phyloP scores from a whole-genome alignment of 805 yeast genomes.

The Wickerhamomyces canadensis region DNA sequence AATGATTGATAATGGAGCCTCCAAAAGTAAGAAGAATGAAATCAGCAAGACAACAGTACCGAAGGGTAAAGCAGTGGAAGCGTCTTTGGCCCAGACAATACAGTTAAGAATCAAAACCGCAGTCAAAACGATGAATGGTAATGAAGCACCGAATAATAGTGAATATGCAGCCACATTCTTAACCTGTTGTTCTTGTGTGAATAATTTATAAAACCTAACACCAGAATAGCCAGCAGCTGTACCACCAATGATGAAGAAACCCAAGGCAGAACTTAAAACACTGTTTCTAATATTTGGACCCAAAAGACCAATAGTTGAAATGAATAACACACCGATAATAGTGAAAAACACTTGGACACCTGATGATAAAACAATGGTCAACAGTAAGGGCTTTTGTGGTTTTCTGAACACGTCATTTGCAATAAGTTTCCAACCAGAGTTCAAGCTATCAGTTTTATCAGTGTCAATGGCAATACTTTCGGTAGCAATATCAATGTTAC shows the following conservation, averaged over 20 bases:
- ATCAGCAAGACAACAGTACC: slow-evolving; percentile 62
- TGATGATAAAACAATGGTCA: slow-evolving; percentile 59
- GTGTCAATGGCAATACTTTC: slow-evolving; percentile 21
- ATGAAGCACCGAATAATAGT: slow-evolving; percentile 41
- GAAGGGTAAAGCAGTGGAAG: slow-evolving; percentile 74
- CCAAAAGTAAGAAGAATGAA: slow-evolving; percentile 55
- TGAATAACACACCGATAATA: slow-evolving; percentile 51
- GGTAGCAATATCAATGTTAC: slow-evolving; percentile 17
- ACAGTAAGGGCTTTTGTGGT: slow-evolving; percentile 42
- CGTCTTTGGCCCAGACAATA: slow-evolving; percentile 70
- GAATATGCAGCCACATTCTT: slow-evolving; percentile 22
- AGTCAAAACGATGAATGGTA: slow-evolving; percentile 43
- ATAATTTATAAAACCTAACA: slow-evolving; percentile 52
- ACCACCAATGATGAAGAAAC: slow-evolving; percentile 64
- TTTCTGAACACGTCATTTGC: slow-evolving; percentile 46
- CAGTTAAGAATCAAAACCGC: slow-evolving; percentile 53
- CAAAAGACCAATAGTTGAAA: slow-evolving; percentile 53
- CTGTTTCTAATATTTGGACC: slow-evolving; percentile 68
- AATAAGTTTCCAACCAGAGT: slow-evolving; percentile 49
- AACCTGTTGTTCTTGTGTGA: slow-evolving; percentile 31
- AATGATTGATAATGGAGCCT: slow-evolving; percentile 65
- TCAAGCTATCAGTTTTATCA: slow-evolving; percentile 23
- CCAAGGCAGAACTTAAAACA: slow-evolving; percentile 52
- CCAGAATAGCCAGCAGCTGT: slow-evolving; percentile 71
- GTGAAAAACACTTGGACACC: slow-evolving; percentile 73